Conservation (phyloP, 805 yeast species). For the Candida sithepensis region DNA sequence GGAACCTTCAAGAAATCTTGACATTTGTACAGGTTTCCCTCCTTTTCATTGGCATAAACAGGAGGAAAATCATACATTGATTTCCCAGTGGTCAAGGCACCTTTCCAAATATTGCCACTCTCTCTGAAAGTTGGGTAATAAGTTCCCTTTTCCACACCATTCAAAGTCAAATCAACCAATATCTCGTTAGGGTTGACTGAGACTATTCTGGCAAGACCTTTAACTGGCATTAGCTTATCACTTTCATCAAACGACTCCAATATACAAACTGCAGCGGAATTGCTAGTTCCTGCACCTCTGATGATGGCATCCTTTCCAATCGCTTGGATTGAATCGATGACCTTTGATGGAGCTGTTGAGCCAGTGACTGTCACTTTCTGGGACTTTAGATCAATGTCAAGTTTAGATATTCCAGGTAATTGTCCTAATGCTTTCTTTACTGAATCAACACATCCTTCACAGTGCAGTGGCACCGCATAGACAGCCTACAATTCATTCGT, state of each 20-base stretch:
- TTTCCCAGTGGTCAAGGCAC: constrained; percentile 64
- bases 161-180: constrained; percentile 74
- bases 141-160: constrained; percentile 61
- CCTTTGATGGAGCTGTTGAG: constrained; percentile 67
- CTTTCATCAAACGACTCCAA: constrained; percentile 63
- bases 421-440: constrained; percentile 51
- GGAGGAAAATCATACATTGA: constrained; percentile 43
- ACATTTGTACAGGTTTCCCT: constrained; percentile 33
- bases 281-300: constrained; percentile 84
- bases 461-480: constrained; percentile 83
- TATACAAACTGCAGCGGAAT: constrained; percentile 89
- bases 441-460: constrained; percentile 65
- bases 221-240: constrained; percentile 55
- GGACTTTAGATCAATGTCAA: constrained; percentile 53
- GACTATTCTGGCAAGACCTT: constrained; percentile 85
- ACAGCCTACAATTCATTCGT: constrained; percentile 44
- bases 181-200: constrained; percentile 49
- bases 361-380: constrained; percentile 71
- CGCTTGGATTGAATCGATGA: constrained; percentile 62
- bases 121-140: constrained; percentile 68
- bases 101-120: constrained; percentile 73
- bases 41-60: constrained; percentile 33
- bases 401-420: constrained; percentile 46
- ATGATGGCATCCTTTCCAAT: constrained; percentile 89
- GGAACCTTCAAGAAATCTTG: constrained; percentile 45